phyloP scores from a whole-genome alignment of 2,329 filamentous ascomycete species.

The Pyrenophora teres region DNA sequence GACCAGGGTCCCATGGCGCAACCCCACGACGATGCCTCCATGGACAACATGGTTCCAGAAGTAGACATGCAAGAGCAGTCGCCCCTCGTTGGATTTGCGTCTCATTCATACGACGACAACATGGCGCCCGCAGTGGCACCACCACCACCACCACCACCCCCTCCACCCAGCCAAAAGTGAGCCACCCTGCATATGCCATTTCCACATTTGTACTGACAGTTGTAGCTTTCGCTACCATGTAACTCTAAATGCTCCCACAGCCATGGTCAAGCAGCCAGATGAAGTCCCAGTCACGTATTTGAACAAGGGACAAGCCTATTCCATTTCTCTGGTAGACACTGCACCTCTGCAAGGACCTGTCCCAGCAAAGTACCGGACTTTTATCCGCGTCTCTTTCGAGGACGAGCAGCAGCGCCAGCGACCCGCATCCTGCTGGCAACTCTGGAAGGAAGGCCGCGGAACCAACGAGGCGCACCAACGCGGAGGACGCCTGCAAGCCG shows the following conservation, averaged over 20 bases:
- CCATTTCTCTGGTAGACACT: constrained; percentile 81
- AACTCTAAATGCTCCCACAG: constrained; percentile 89
- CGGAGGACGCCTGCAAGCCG: constrained; percentile 88
- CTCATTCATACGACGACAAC: constrained; percentile 56
- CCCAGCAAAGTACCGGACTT: constrained; percentile 80
- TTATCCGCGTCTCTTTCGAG: constrained; percentile 93
- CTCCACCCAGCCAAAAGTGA: constrained; percentile 54
- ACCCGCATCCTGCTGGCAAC: constrained; percentile 81
- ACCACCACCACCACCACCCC: constrained; percentile 33
- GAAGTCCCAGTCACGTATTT: constrained; percentile 98
- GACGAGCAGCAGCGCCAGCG: constrained; percentile 90
- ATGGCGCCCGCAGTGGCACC: constrained; percentile 43
- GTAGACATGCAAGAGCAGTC: constrained; percentile 66
- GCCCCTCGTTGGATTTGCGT: constrained; percentile 63
- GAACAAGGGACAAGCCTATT: constrained; percentile 96
- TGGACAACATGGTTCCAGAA: constrained; percentile 61
- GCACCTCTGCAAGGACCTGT: constrained; percentile 60
- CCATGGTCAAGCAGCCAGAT: constrained; percentile 87
- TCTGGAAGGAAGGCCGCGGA: constrained; percentile 97
- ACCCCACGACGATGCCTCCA: constrained; percentile 66
- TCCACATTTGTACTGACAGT: constrained; percentile 26
- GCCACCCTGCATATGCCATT: constrained; percentile 21
- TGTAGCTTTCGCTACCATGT: constrained; percentile 82
- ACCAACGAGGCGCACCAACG: constrained; percentile 93
- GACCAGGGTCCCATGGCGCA: constrained; percentile 71